phyloP scores from a whole-genome alignment of 2,329 filamentous ascomycete species.

The Pestalotiopsis sp. region DNA sequence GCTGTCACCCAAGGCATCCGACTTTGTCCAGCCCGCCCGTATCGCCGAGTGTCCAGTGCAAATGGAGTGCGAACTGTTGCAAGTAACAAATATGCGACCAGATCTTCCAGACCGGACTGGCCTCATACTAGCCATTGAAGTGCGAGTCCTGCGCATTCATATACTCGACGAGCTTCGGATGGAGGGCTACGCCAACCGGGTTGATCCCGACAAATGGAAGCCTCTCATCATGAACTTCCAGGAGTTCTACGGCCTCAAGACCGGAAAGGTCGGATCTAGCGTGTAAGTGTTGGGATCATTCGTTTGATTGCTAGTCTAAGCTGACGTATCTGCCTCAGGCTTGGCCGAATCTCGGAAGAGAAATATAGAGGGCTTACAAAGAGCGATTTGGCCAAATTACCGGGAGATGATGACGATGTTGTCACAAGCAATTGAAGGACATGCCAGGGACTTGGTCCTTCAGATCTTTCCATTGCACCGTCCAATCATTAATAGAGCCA shows the following conservation, averaged over 20 bases:
- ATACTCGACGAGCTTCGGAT: slow-evolving; percentile 33
- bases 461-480: not conserved
- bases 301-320: not conserved
- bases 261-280: not conserved
- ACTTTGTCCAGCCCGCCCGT: slow-evolving; percentile 32
- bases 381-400: not conserved
- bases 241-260: slow-evolving; percentile 38
- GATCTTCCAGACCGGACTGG: slow-evolving; percentile 31
- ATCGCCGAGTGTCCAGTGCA: slow-evolving; percentile 41
- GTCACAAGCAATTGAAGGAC: not conserved
- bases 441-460: not conserved
- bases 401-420: slow-evolving; percentile 6
- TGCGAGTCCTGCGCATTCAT: slow-evolving; percentile 36
- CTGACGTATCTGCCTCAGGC: not conserved
- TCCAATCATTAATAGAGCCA: no score
- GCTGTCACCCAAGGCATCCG: slow-evolving; percentile 34
- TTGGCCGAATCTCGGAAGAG: not conserved
- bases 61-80: slow-evolving; percentile 40
- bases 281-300: not conserved
- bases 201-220: slow-evolving; percentile 42
- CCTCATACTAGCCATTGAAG: slow-evolving; percentile 32
- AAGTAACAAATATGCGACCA: slow-evolving; percentile 30
- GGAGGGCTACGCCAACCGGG: slow-evolving; percentile 36
- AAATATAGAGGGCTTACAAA: not conserved
- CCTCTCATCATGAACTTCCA: slow-evolving; percentile 46